These are phyloP conservation scores for Hypoxylon sp. DNA, from an alignment of 2,329 filamentous ascomycete genomes.

Conservation along the genomic window DNA sequence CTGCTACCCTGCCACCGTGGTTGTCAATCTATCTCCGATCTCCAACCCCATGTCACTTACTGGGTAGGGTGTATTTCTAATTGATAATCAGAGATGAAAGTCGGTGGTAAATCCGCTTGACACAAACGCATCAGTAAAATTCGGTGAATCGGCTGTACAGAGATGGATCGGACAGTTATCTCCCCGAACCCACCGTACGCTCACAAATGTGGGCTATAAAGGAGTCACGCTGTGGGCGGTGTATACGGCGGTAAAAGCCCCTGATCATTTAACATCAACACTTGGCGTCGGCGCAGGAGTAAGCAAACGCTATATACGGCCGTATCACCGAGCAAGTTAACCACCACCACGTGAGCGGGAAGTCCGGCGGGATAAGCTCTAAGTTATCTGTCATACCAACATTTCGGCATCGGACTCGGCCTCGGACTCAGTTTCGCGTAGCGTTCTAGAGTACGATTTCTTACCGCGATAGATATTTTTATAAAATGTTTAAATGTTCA, in stretches of 20 bases:
- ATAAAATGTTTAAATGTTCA: background rate
- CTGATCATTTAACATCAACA: background rate
- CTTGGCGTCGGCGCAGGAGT: slow-evolving; percentile 5
- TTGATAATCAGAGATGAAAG: slow-evolving; percentile 24
- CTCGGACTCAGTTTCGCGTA: slow-evolving; percentile 17
- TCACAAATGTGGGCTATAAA: slow-evolving; percentile 5
- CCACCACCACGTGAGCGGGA: slow-evolving; percentile 11
- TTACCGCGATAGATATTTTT: background rate
- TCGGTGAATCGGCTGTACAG: slow-evolving; percentile 5
- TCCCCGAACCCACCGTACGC: slow-evolving; percentile 2
- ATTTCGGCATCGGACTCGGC: slow-evolving; percentile 1
- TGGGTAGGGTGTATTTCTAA: background rate
- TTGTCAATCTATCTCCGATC: slow-evolving; percentile 1
- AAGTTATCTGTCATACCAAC: slow-evolving; percentile 2
- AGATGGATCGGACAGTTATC: slow-evolving; percentile 17
- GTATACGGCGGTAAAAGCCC: background rate
- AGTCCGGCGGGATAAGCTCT: slow-evolving; percentile 20
- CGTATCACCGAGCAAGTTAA: slow-evolving; percentile 5
- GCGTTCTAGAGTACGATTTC: slow-evolving; percentile 1
- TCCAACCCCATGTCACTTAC: background rate
- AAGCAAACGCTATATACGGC: slow-evolving; percentile 23
- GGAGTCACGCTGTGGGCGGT: background rate
- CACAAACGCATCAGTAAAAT: background rate
- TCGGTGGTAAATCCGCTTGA: background rate
- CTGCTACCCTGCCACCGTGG: background rate